phyloP scores from a whole-genome alignment of 2,329 filamentous ascomycete genomes.

The Diplocarpon mali region DNA sequence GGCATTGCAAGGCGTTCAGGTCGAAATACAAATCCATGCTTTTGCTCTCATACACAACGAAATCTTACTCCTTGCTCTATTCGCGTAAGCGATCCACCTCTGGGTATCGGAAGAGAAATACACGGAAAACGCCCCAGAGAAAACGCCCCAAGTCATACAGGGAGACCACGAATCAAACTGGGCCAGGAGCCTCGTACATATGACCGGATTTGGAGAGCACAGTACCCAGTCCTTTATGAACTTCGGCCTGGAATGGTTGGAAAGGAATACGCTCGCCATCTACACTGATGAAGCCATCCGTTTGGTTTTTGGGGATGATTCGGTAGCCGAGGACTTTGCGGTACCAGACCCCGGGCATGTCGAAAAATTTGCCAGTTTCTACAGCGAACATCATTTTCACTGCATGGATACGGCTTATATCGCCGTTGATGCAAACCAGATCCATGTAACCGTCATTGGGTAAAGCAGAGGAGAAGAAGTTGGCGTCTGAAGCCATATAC shows the following conservation, averaged over 20 bases:
- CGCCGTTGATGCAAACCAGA: slow-evolving; percentile 68
- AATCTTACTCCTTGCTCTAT: not conserved
- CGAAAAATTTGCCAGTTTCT: slow-evolving; percentile 61
- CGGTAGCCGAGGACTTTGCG: slow-evolving; percentile 81
- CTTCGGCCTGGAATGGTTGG: slow-evolving; percentile 81
- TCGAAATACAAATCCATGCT: slow-evolving; percentile 10
- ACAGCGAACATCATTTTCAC: slow-evolving; percentile 61
- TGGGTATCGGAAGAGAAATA: slow-evolving; percentile 17
- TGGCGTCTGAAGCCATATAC: slow-evolving; percentile 76
- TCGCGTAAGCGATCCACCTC: slow-evolving; percentile 13
- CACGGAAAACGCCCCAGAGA: slow-evolving; percentile 5
- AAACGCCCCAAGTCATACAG: slow-evolving; percentile 1
- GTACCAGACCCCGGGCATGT: slow-evolving; percentile 66
- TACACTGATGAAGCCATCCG: slow-evolving; percentile 80
- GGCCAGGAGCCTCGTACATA: slow-evolving; percentile 54
- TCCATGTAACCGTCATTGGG: slow-evolving; percentile 81
- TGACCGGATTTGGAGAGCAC: slow-evolving; percentile 68
- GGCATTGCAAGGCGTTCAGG: slow-evolving; percentile 17
- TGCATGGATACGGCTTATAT: slow-evolving; percentile 55
- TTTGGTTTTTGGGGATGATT: slow-evolving; percentile 61
- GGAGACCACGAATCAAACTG: slow-evolving; percentile 10
- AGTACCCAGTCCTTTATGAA: slow-evolving; percentile 71
- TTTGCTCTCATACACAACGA: slow-evolving; percentile 8
- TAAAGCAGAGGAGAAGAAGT: slow-evolving; percentile 78
- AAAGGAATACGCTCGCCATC: slow-evolving; percentile 86